phyloP scores from a whole-genome alignment of 2,329 filamentous ascomycete genomes.

The Botryotinia narcissicola region DNA sequence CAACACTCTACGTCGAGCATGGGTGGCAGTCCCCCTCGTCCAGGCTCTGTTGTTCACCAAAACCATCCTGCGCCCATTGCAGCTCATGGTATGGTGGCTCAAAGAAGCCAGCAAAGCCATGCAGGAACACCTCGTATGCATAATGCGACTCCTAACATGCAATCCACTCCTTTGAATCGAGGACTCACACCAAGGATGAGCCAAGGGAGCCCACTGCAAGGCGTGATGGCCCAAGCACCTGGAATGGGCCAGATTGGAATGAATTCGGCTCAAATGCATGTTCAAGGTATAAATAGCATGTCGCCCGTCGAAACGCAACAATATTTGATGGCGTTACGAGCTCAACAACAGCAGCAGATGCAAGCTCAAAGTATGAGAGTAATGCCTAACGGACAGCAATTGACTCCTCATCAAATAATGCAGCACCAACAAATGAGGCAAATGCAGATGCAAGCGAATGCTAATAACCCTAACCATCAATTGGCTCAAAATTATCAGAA shows the following conservation, averaged over 20 bases:
- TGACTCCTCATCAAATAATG: slow-evolving; percentile 18
- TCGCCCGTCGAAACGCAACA: slow-evolving; percentile 29
- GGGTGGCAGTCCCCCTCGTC: slow-evolving; percentile 65
- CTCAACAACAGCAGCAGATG: slow-evolving; percentile 25
- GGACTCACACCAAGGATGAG: slow-evolving; percentile 60
- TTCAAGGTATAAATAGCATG: slow-evolving; percentile 42
- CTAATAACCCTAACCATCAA: slow-evolving; percentile 7
- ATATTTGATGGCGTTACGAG: slow-evolving; percentile 31
- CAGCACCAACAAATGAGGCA: slow-evolving; percentile 19
- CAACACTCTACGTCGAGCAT: slow-evolving; percentile 65
- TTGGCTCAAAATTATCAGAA: slow-evolving; percentile 17
- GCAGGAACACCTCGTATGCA: slow-evolving; percentile 62
- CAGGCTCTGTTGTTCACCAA: slow-evolving; percentile 61
- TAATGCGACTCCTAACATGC: slow-evolving; percentile 60
- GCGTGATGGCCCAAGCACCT: slow-evolving; percentile 56
- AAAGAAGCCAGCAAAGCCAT: slow-evolving; percentile 66
- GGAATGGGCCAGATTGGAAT: slow-evolving; percentile 56
- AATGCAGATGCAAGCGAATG: slow-evolving; percentile 14
- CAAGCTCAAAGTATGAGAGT: slow-evolving; percentile 14
- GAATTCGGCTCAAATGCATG: slow-evolving; percentile 39
- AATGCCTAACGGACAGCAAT: slow-evolving; percentile 16
- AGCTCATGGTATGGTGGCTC: slow-evolving; percentile 60
- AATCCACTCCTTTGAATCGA: slow-evolving; percentile 57
- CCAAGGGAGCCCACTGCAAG: slow-evolving; percentile 60
- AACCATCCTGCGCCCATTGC: slow-evolving; percentile 53